Conservation (phyloP, 192 early-diverging fungal genomes). For the Gryganskiella cystojenkinii region DNA sequence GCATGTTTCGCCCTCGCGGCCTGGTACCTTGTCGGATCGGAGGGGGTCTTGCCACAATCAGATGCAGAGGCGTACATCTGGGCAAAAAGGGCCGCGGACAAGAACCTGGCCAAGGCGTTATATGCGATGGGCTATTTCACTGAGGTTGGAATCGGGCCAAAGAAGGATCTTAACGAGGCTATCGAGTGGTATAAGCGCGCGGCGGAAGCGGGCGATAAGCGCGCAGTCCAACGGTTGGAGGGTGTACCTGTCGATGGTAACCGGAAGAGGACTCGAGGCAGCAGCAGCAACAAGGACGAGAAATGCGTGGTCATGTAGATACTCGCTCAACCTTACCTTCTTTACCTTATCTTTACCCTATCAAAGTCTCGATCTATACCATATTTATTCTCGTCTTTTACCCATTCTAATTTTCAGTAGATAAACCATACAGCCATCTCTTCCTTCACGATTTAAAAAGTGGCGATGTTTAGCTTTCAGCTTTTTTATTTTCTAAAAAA, state of each 20-base stretch:
- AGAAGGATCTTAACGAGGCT: slow-evolving; percentile 63
- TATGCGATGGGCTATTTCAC: slow-evolving; percentile 76
- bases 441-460: too few species aligned
- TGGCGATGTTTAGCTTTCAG: too few species aligned
- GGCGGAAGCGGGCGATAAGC: slow-evolving; percentile 69
- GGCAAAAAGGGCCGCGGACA: slow-evolving; percentile 69
- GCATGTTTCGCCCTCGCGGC: slow-evolving; percentile 71
- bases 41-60: slow-evolving; percentile 64
- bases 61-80: slow-evolving; percentile 73
- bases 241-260: slow-evolving; percentile 55
- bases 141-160: slow-evolving; percentile 70
- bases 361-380: not conserved
- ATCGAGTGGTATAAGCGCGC: slow-evolving; percentile 75
- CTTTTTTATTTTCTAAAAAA: too few species aligned
- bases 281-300: slow-evolving; percentile 61
- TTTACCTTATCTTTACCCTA: not conserved
- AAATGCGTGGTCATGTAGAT: slow-evolving; percentile 44
- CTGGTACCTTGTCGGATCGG: slow-evolving; percentile 75
- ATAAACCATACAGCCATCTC: too few species aligned
- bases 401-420: too few species aligned
- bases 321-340: not conserved
- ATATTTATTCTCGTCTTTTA: too few species aligned
- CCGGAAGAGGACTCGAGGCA: slow-evolving; percentile 18
- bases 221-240: slow-evolving; percentile 65
- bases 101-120: slow-evolving; percentile 67